Evolutionary conservation across 306 rosid genomes (phyloP), one percentile per base, ranked within the genome.

Genomic region (Rosa multiflora): DNA sequence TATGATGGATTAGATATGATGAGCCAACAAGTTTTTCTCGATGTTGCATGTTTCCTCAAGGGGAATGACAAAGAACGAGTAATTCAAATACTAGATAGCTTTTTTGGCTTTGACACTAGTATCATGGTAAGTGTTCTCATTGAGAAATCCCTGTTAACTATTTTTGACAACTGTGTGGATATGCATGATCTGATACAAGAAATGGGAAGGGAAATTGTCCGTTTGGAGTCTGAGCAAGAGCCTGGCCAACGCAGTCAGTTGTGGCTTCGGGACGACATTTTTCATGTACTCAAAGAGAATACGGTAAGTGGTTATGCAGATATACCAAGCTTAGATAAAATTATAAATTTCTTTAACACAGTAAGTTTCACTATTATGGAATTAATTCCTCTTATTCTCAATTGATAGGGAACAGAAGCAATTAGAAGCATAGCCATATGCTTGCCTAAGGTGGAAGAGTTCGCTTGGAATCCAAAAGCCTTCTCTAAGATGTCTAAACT

Each of bases 331-430:
- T 26, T 61, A 8, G 15, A 3, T 23, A 4, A 58, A 2, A 40
- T 40, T 40, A 40, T 40, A 40, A 4, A 2, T 58, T 56, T n/a
- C 62, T 56, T 8, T 23, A 67, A 20, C 10, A 14, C 26, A 40
- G 80, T 84, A 73, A 74, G 32, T 68, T 6, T 39, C 4, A 5
- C 21, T 1, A 46, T 20, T 64, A 2, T 20, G 1, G 2, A 14
- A 75, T 12, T 5, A 59, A 1, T 1, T 0, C 2, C 26, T 23
- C 42, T 4, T 4, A 5, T 32, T 42, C 35, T 32, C 49, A 4
- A 6, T 35, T 48, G 21, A 5, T 67, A 87, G 86, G 90, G 84
- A 18, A 82, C 63, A 21, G 40, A 77, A 74, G 59, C 37, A 9
- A 55, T 82, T 23, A 62, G 72, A 76, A 66, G 86, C 75, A 42